A percentile compares a stretch with the other conserved stretches of the same genome.
These are phyloP conservation scores for Cyanodermella asteris DNA, from an alignment of 2,329 filamentous ascomycete species.

Conservation along the genomic window DNA sequence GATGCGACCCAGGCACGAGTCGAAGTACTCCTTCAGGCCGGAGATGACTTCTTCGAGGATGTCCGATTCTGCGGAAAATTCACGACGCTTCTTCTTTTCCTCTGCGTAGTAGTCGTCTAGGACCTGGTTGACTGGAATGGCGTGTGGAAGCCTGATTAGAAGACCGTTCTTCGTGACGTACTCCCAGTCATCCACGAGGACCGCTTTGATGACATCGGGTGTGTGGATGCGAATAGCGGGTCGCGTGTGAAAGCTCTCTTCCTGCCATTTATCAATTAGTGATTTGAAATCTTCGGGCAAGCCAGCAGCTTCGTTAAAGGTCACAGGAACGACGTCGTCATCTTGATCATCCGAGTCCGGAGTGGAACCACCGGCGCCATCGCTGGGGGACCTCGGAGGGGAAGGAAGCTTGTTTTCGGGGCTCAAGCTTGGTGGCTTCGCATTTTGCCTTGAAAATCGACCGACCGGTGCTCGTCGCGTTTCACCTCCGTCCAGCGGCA, in stretches of 20 bases:
- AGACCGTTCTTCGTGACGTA: constrained; percentile 91
- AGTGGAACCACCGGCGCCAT: no score
- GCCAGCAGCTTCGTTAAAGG: no score
- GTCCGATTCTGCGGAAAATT: constrained; percentile 51
- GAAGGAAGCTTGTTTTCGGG: no score
- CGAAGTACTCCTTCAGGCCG: constrained; percentile 83
- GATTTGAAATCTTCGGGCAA: no score
- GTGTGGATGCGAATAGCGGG: constrained; percentile 72
- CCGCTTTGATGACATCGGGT: constrained; percentile 73
- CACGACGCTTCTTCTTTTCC: constrained; percentile 43
- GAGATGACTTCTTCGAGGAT: constrained; percentile 76
- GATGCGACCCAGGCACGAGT: constrained; percentile 69
- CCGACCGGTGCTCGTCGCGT: no score
- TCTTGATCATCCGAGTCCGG: no score
- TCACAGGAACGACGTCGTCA: no score
- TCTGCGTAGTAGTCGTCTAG: constrained; percentile 58
- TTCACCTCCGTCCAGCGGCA: no score
- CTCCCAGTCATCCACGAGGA: constrained; percentile 96
- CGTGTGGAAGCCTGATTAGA: constrained; percentile 64
- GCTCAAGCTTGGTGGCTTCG: no score
- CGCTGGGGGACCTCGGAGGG: no score
- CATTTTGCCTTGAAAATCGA: no score
- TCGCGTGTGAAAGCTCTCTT: constrained; percentile 65
- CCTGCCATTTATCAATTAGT: no score
- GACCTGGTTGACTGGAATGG: constrained; percentile 52